Base-by-base conservation (phyloP, 441 rosid species). In the Bruguiera hainesii region DNA sequence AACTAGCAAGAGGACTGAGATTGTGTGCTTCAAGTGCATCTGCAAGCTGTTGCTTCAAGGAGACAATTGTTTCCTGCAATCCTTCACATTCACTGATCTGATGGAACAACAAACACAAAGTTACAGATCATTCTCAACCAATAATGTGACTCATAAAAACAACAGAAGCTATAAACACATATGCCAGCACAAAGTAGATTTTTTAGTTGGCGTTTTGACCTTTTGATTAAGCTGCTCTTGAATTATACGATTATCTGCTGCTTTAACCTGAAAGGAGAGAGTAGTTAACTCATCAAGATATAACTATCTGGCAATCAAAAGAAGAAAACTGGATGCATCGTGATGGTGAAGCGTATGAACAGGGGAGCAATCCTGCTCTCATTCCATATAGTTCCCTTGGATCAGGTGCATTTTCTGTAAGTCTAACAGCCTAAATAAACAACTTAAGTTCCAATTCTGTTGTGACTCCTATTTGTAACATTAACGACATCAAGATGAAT, bases 191-290 rank as follows among this genome's bases (percentile, higher is more conserved):
- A 18, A 48, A 62, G 6, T 23, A 67, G 29, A 60, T 39, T 70
- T 26, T 29, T 19, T 33, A 35, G 63, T 46, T 56, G 63, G 64
- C 26, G 26, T 65, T 61, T 48, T 49, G 58, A 95, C 99, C 99
- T 91, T 95, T 76, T 84, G 83, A 78, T 76, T 79, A 69, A 95
- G 91, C 81, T 95, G 99, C 83, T 95, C 98, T 77, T 91, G 96
- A 69, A 91, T 86, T 76, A 95, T 73, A 53, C 91, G 96, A 78
- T 91, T 91, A 73, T 95, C 99, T 25, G 98, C 97, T 66, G 86
- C 83, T 87, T 89, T 89, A 64, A 95, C 98, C 99, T 95, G 81
- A 64, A 75, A 79, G 73, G 26, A 60, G 71, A 64, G 28, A 60
- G 60, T 26, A 51, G 23, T 15, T 37, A 31, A 55, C 42, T 63